These are phyloP conservation scores for Paecilomyces formosus DNA, from an alignment of 2,329 filamentous ascomycete genomes.

Conservation along the genomic window DNA sequence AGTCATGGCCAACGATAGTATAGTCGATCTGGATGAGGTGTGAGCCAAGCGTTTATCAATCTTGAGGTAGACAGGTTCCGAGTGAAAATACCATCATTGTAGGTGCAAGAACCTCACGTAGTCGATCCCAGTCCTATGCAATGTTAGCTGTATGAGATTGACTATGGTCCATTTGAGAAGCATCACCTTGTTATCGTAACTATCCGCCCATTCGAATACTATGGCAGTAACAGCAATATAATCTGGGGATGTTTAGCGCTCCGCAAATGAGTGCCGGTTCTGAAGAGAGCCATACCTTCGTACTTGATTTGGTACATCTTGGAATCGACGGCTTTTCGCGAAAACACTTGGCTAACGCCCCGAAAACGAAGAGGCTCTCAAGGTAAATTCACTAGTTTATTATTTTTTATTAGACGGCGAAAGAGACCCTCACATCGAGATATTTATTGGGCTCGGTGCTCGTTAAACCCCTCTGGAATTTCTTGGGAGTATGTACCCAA, in stretches of 20 bases:
- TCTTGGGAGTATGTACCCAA: neutral
- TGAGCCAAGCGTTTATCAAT: neutral
- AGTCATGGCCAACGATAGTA: neutral
- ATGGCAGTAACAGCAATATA: neutral
- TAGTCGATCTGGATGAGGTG: neutral
- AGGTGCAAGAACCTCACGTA: slow-evolving; percentile 2
- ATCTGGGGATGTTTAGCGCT: neutral
- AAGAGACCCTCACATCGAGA: neutral
- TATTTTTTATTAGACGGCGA: neutral
- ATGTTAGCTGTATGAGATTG: neutral
- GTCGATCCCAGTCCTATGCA: slow-evolving; percentile 4
- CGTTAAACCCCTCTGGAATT: neutral
- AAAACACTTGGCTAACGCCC: neutral
- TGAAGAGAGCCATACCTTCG: neutral
- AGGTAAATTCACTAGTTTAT: neutral
- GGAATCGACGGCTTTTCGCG: neutral
- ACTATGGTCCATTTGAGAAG: neutral
- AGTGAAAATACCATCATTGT: slow-evolving; percentile 1
- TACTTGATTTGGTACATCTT: neutral
- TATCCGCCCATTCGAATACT: neutral
- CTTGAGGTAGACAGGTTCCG: neutral
- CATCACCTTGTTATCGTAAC: neutral
- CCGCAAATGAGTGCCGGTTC: neutral
- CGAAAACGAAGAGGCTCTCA: neutral
- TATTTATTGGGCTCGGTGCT: neutral